These are phyloP conservation scores for Aethionema arabicum DNA, from an alignment of 345 rosid genomes.

Conservation along the genomic window DNA sequence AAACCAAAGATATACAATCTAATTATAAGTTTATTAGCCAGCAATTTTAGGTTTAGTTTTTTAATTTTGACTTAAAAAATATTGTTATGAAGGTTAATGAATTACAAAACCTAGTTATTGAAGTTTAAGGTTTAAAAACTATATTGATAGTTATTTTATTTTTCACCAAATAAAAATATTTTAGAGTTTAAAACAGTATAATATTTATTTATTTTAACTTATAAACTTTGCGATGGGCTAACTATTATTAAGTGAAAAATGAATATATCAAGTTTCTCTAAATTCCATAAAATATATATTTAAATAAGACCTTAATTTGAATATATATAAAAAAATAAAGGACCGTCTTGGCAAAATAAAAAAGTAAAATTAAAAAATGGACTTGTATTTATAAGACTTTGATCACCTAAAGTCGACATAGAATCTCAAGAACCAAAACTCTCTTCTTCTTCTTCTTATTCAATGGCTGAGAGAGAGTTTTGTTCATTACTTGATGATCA, in stretches of 20 bases:
- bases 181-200: too few species aligned
- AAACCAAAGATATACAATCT: too few species aligned
- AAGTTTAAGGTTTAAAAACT: too few species aligned
- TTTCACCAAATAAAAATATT: too few species aligned
- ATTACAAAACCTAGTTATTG: too few species aligned
- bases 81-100: too few species aligned
- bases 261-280: not conserved
- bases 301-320: not conserved
- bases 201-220: too few species aligned
- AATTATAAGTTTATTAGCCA: too few species aligned
- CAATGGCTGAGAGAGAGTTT: conserved; percentile 16
- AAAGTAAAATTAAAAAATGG: conserved; percentile 26
- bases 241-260: not conserved
- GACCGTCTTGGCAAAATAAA: conserved; percentile 16
- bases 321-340: conserved; percentile 16
- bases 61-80: too few species aligned
- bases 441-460: not conserved
- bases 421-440: conserved; percentile 17
- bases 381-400: conserved; percentile 37
- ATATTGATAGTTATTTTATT: too few species aligned
- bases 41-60: too few species aligned
- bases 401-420: conserved; percentile 36
- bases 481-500: not conserved
- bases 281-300: not conserved
- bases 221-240: not conserved